Percentiles rank a stretch among this genome's conserved stretches.
These are phyloP conservation scores for Fusarium nematophilum DNA, from an alignment of 2,329 filamentous ascomycete genomes.

Conservation along the genomic window DNA sequence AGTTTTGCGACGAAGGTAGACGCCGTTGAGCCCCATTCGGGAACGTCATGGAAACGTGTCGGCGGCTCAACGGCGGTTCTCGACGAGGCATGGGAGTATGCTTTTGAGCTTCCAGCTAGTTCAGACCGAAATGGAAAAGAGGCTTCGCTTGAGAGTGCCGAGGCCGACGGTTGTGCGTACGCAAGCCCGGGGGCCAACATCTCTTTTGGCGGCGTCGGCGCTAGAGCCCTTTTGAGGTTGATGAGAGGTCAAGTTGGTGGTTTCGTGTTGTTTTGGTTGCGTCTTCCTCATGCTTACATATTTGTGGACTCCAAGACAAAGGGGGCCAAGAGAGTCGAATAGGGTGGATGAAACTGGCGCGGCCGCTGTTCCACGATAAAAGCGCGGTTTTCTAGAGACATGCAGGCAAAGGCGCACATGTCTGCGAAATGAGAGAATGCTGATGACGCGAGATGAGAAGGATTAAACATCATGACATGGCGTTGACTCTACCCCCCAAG, in stretches of 20 bases:
- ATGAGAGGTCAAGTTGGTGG: constrained; percentile 22
- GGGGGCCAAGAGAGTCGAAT: too few species aligned
- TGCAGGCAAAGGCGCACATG: background rate
- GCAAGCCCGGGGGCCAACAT: too few species aligned
- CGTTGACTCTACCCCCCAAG: background rate
- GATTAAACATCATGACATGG: background rate
- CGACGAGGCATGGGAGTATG: too few species aligned
- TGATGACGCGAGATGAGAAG: background rate
- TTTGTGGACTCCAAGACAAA: constrained; percentile 19
- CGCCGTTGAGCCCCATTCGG: background rate
- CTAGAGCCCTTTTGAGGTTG: constrained; percentile 27
- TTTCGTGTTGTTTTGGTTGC: constrained; percentile 33
- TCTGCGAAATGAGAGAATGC: constrained; percentile 12
- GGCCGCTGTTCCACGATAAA: constrained; percentile 26
- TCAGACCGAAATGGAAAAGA: background rate
- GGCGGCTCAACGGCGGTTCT: background rate
- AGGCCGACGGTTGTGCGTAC: constrained; percentile 19
- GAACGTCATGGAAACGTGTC: constrained; percentile 5
- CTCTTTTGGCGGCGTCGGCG: constrained; percentile 28
- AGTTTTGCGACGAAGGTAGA: too few species aligned
- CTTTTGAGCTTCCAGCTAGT: background rate
- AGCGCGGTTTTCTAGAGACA: constrained; percentile 12
- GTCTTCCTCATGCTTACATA: too few species aligned
- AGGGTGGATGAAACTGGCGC: too few species aligned
- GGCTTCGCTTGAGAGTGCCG: background rate